A percentile compares a stretch with the other conserved stretches of the same genome.
These are phyloP conservation scores for Dactylellina cionopaga DNA, from an alignment of 2,329 filamentous ascomycete species.

Conservation along the genomic window DNA sequence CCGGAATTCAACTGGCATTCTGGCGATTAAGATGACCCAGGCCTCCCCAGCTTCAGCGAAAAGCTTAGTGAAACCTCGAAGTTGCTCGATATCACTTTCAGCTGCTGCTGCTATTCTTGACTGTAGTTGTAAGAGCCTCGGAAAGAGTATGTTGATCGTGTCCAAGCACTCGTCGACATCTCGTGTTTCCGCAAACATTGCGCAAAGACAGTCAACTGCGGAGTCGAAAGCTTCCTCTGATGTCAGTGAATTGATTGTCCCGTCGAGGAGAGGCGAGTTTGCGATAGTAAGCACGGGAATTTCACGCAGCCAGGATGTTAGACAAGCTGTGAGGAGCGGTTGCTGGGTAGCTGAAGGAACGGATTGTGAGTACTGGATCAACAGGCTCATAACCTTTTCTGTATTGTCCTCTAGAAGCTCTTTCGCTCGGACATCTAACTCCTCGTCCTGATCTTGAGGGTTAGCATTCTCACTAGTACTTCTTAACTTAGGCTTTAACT, in stretches of 20 bases:
- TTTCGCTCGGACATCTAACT: conserved; percentile 82
- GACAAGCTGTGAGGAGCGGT: conserved; percentile 91
- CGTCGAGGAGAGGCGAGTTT: conserved; percentile 82
- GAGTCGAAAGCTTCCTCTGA: conserved; percentile 82
- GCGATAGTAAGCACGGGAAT: conserved; percentile 85
- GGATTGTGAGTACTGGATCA: conserved; percentile 77
- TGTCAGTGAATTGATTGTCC: conserved; percentile 80
- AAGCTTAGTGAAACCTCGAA: conserved; percentile 87
- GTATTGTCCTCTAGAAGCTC: conserved; percentile 93
- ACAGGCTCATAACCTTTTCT: conserved; percentile 82
- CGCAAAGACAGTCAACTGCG: conserved; percentile 90
- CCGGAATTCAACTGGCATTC: conserved; percentile 82
- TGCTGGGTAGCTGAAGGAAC: conserved; percentile 60
- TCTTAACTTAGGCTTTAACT: conserved; percentile 62
- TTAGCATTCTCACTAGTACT: not conserved
- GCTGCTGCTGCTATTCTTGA: conserved; percentile 78
- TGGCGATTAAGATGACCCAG: conserved; percentile 91
- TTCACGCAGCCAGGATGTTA: conserved; percentile 95
- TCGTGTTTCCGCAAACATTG: conserved; percentile 88
- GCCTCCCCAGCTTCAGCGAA: conserved; percentile 93
- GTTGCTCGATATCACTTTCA: conserved; percentile 83
- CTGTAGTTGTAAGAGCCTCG: conserved; percentile 77
- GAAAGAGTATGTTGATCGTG: conserved; percentile 83
- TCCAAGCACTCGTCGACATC: conserved; percentile 91
- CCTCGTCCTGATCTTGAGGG: conserved; percentile 79